These are phyloP conservation scores for Gardenia jasminoides DNA, from an alignment of 257 asterid genomes.

Conservation along the genomic window DNA sequence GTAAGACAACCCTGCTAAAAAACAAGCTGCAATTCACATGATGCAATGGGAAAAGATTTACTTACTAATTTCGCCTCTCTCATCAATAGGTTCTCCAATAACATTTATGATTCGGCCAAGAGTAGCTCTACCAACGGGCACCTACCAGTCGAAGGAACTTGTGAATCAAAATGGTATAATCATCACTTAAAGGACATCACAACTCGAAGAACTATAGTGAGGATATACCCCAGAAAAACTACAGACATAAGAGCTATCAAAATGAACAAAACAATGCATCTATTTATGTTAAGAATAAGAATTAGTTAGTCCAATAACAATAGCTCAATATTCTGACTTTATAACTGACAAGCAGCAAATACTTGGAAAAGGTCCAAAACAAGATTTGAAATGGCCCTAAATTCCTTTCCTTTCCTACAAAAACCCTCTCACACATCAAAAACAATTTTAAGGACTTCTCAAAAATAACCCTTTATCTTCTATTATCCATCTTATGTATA, in stretches of 20 bases:
- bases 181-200: background rate
- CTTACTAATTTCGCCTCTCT: slow-evolving; percentile 82
- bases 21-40: background rate
- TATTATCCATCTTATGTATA: background rate
- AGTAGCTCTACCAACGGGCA: slow-evolving; percentile 97
- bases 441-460: background rate
- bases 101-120: slow-evolving; percentile 96
- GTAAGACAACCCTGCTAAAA: slow-evolving; percentile 7
- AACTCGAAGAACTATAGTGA: background rate
- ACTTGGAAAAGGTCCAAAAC: background rate
- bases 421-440: background rate
- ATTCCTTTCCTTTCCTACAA: too few species aligned
- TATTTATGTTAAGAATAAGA: background rate
- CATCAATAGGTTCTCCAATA: slow-evolving; percentile 93
- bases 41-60: slow-evolving; percentile 6
- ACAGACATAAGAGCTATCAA: background rate
- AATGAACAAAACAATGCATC: background rate
- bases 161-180: background rate
- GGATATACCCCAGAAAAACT: background rate
- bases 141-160: slow-evolving; percentile 34
- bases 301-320: background rate
- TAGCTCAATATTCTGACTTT: background rate
- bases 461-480: background rate
- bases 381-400: background rate
- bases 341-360: background rate